Percentiles rank a stretch among this genome's conserved stretches.
Conservation (phyloP, 495 filamentous ascomycete genomes). For the Aspergillus wentii region DNA sequence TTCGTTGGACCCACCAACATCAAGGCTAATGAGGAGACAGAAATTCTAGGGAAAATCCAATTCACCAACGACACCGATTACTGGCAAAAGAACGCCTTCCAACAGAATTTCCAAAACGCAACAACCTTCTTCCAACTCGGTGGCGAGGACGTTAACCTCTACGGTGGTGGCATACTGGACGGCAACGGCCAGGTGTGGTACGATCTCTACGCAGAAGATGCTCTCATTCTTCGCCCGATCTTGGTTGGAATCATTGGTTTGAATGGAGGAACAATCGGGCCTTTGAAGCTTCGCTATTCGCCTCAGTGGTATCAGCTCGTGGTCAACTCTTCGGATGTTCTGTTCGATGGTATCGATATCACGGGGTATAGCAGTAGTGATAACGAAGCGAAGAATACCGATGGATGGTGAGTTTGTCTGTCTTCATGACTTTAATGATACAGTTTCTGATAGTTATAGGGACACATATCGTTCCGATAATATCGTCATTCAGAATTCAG, state of each 20-base stretch:
- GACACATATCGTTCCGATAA: slow-evolving; percentile 60
- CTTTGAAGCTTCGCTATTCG: slow-evolving; percentile 57
- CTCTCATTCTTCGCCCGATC: slow-evolving; percentile 55
- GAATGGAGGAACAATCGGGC: slow-evolving; percentile 54
- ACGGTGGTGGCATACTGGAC: slow-evolving; percentile 56
- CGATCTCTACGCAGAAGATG: slow-evolving; percentile 51
- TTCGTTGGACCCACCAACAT: not conserved
- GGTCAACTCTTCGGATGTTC: slow-evolving; percentile 60
- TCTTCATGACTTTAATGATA: no score
- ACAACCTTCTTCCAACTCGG: slow-evolving; percentile 68
- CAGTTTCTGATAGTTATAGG: no score
- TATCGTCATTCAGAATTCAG: slow-evolving; percentile 63
- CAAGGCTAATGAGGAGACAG: slow-evolving; percentile 16
- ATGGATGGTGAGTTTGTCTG: slow-evolving; percentile 48
- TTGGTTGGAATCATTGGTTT: slow-evolving; percentile 60
- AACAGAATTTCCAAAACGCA: slow-evolving; percentile 58
- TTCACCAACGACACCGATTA: slow-evolving; percentile 65
- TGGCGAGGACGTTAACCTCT: slow-evolving; percentile 64
- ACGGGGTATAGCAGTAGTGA: slow-evolving; percentile 45
- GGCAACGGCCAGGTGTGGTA: slow-evolving; percentile 72
- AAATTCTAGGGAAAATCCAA: slow-evolving; percentile 49
- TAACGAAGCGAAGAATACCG: slow-evolving; percentile 59
- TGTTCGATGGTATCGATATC: slow-evolving; percentile 64
- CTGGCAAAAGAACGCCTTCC: slow-evolving; percentile 60
- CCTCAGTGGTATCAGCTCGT: slow-evolving; percentile 67